A percentile compares a stretch with the other conserved stretches of the same genome.
Conservation (phyloP, 306 rosid genomes). For the Alnus glutinosa region DNA sequence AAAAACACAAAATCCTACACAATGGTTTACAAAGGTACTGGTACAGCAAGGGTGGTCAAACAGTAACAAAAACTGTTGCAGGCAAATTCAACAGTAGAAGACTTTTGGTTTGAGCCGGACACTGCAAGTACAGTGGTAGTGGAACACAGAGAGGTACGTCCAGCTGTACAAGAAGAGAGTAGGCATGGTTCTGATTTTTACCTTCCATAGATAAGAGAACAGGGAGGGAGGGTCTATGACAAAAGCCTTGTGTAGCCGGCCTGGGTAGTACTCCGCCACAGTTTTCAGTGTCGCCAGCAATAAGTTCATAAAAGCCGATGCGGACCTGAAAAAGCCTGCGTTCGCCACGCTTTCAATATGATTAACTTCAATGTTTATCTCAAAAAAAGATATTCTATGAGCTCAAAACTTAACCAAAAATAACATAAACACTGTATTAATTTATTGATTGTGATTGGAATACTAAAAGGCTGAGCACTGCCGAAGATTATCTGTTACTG, state of each 20-base stretch:
- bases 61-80: neutral
- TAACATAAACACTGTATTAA: neutral
- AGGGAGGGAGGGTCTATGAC: slow-evolving; percentile 90
- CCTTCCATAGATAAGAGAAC: slow-evolving; percentile 96
- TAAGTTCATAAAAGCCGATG: slow-evolving; percentile 80
- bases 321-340: slow-evolving; percentile 94
- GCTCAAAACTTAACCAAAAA: neutral
- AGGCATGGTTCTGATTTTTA: slow-evolving; percentile 37
- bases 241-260: slow-evolving; percentile 64
- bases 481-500: slow-evolving; percentile 6
- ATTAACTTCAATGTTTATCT: neutral
- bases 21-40: slow-evolving; percentile 6
- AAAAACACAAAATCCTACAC: neutral
- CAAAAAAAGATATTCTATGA: neutral
- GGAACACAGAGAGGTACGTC: slow-evolving; percentile 29
- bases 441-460: neutral
- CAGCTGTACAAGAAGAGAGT: slow-evolving; percentile 3
- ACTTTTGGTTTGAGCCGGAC: neutral
- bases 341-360: slow-evolving; percentile 13
- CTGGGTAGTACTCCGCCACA: slow-evolving; percentile 79
- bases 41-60: slow-evolving; percentile 37
- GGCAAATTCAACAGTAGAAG: neutral
- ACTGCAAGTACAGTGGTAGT: neutral
- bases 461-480: slow-evolving; percentile 7
- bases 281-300: slow-evolving; percentile 69